These are phyloP conservation scores for Oryza glaberrima DNA, from an alignment of 176 grass and related monocot genomes.

Conservation along the genomic window DNA sequence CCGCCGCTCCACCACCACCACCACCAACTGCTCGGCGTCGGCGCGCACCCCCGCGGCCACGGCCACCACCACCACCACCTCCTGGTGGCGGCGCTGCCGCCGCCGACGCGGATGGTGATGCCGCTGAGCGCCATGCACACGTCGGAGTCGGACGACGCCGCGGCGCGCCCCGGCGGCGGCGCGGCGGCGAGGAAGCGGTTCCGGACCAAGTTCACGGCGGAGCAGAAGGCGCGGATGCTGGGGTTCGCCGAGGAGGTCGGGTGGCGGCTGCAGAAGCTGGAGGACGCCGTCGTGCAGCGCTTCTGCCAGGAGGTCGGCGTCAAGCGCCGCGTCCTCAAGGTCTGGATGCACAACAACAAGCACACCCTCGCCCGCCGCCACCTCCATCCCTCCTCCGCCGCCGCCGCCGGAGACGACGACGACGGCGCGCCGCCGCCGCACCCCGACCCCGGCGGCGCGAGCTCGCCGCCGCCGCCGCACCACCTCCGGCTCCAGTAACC, in stretches of 20 bases:
- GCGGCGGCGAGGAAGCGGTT: conserved; percentile 59
- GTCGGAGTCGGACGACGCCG: conserved; percentile 78
- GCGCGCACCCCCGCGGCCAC: conserved; percentile 20
- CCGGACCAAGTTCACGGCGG: conserved; percentile 78
- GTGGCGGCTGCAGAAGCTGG: conserved; percentile 80
- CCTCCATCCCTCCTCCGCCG: background rate
- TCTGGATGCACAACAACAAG: conserved; percentile 98
- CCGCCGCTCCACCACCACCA: conserved; percentile 2
- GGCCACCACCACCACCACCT: conserved; percentile 33
- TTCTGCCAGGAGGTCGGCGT: conserved; percentile 95
- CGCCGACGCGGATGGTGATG: conserved; percentile 73
- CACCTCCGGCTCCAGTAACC: conserved; percentile 38
- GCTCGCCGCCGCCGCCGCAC: conserved; percentile 18
- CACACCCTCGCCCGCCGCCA: conserved; percentile 66
- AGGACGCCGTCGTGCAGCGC: conserved; percentile 75
- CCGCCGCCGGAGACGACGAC: background rate
- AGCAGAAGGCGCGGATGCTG: conserved; percentile 88
- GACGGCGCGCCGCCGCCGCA: background rate
- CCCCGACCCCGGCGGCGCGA: background rate
- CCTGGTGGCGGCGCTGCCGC: conserved; percentile 39
- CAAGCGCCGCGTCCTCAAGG: conserved; percentile 82
- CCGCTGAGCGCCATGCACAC: conserved; percentile 82
- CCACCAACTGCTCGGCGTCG: background rate
- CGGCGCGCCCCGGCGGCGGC: background rate
- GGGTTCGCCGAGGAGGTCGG: conserved; percentile 75